These are phyloP conservation scores for Pichia sp. DNA, from an alignment of 1,139 yeast species.

Conservation along the genomic window DNA sequence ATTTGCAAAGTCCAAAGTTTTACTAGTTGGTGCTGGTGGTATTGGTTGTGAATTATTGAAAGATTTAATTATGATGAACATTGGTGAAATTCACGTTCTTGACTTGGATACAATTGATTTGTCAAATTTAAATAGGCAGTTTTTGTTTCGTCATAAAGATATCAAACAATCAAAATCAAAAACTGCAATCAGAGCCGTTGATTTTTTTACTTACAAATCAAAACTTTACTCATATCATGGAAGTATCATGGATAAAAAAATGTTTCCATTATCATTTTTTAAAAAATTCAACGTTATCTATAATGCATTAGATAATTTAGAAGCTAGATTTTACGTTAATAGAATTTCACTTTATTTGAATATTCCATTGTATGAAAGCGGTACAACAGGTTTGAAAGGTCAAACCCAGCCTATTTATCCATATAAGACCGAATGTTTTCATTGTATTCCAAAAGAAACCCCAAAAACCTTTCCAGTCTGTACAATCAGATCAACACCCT, in stretches of 20 bases:
- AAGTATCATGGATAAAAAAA: slow-evolving; percentile 70
- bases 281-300: slow-evolving; percentile 66
- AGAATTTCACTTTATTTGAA: slow-evolving; percentile 66
- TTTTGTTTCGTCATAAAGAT: slow-evolving; percentile 74
- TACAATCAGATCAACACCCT: slow-evolving; percentile 93
- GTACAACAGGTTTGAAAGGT: slow-evolving; percentile 92
- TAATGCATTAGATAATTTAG: slow-evolving; percentile 90
- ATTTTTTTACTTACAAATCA: slow-evolving; percentile 61
- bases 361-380: slow-evolving; percentile 83
- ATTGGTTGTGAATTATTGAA: slow-evolving; percentile 94
- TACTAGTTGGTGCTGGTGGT: slow-evolving; percentile 98
- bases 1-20: slow-evolving; percentile 45
- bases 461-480: slow-evolving; percentile 94
- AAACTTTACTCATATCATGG: slow-evolving; percentile 77
- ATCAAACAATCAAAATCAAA: slow-evolving; percentile 79
- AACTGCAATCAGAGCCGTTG: slow-evolving; percentile 79
- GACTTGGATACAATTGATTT: slow-evolving; percentile 93
- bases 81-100: slow-evolving; percentile 84
- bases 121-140: slow-evolving; percentile 85
- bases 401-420: slow-evolving; percentile 91
- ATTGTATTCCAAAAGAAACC: slow-evolving; percentile 78
- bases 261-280: slow-evolving; percentile 80
- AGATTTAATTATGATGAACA: slow-evolving; percentile 74
- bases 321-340: slow-evolving; percentile 88
- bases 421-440: slow-evolving; percentile 82